A percentile compares a stretch with the other conserved stretches of the same genome.
These are phyloP conservation scores for Leptographium flavum DNA, from an alignment of 2,329 filamentous ascomycete genomes.

Conservation along the genomic window DNA sequence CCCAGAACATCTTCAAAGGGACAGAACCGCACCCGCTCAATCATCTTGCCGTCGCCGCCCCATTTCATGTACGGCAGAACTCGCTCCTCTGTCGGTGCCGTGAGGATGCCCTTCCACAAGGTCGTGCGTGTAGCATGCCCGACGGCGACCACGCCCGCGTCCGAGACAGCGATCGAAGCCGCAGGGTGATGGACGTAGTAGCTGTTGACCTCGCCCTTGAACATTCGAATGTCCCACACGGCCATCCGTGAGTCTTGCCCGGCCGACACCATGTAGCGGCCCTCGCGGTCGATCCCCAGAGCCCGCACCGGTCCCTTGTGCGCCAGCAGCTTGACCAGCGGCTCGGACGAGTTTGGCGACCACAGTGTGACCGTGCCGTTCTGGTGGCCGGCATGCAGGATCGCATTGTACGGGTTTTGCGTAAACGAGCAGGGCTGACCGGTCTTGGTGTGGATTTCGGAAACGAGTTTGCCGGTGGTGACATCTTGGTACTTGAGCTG, in stretches of 20 bases:
- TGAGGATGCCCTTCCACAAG: slow-evolving; percentile 72
- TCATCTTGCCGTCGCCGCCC: slow-evolving; percentile 69
- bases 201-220: slow-evolving; percentile 69
- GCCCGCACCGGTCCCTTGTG: slow-evolving; percentile 81
- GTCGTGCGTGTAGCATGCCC: slow-evolving; percentile 83
- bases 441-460: slow-evolving; percentile 71
- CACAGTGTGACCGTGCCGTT: slow-evolving; percentile 91
- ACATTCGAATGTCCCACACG: slow-evolving; percentile 14
- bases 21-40: slow-evolving; percentile 80
- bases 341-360: slow-evolving; percentile 81
- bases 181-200: slow-evolving; percentile 78
- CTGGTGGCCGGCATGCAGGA: slow-evolving; percentile 84
- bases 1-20: slow-evolving; percentile 85
- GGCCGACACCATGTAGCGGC: slow-evolving; percentile 38
- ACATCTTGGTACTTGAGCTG: slow-evolving; percentile 91
- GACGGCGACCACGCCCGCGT: slow-evolving; percentile 74
- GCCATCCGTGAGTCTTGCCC: slow-evolving; percentile 13
- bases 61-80: slow-evolving; percentile 86
- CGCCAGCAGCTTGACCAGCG: slow-evolving; percentile 80
- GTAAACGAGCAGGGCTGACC: slow-evolving; percentile 71
- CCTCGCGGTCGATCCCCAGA: slow-evolving; percentile 74
- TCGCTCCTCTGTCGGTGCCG: slow-evolving; percentile 54
- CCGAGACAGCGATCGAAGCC: slow-evolving; percentile 74
- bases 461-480: slow-evolving; percentile 78
- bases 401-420: slow-evolving; percentile 85